These are phyloP conservation scores for Volvox africanus DNA, from an alignment of 139 green algal species.

Conservation along the genomic window DNA sequence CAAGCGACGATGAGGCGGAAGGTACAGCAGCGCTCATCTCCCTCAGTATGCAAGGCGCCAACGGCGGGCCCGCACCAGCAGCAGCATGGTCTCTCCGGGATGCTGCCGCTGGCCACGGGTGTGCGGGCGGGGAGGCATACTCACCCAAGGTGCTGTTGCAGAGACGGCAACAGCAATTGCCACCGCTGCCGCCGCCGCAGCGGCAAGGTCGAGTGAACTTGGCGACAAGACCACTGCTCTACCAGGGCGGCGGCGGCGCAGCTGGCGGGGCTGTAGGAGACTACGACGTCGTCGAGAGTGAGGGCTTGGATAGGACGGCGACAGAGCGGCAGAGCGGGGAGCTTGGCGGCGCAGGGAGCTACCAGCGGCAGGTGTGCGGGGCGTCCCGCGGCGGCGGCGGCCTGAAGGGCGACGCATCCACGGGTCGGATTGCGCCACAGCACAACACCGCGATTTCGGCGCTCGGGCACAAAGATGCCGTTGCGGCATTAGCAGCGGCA, in stretches of 20 bases:
- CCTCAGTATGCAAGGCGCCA: conserved; percentile 10
- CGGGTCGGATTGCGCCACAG: background rate
- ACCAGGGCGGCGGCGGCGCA: background rate
- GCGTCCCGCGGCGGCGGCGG: background rate
- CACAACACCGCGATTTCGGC: background rate
- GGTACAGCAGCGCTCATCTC: conserved; percentile 17
- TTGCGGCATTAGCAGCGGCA: background rate
- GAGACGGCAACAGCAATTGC: background rate
- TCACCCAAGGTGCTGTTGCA: background rate
- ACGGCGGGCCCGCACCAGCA: background rate
- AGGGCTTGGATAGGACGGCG: background rate
- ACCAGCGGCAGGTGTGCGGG: background rate
- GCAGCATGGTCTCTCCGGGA: background rate
- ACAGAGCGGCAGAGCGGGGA: background rate
- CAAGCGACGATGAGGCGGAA: conserved; percentile 24
- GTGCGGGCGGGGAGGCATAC: background rate
- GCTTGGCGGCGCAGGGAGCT: background rate
- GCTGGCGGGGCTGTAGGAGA: background rate
- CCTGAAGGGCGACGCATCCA: background rate
- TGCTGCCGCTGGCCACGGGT: background rate
- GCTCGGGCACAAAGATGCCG: background rate
- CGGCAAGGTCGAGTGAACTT: background rate
- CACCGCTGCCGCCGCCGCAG: background rate
- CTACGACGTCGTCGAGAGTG: background rate
- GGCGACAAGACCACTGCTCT: background rate